Evolutionary conservation across 305 asterid genomes (phyloP).

Genomic region (Petunia hybrid): DNA sequence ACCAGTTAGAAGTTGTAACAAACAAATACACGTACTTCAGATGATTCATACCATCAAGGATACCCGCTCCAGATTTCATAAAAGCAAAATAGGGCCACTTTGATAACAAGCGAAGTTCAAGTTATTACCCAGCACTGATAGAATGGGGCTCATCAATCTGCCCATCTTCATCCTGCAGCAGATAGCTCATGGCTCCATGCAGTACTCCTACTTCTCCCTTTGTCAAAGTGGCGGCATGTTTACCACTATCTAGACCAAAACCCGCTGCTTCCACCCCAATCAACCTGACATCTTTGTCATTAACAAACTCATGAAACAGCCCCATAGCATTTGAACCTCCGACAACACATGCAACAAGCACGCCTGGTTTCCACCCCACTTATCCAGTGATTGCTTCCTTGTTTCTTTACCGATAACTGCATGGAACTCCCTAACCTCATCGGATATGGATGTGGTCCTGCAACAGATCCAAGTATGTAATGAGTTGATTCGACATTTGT

Average conservation of each 20-base stretch:
- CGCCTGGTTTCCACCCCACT: constrained; percentile 94
- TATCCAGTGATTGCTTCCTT: constrained; percentile 85
- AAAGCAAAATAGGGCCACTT: neutral
- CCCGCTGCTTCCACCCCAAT: constrained; percentile 99
- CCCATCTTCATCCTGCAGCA: constrained; percentile 94
- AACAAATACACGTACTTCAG: neutral
- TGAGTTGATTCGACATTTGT: constrained; percentile 91
- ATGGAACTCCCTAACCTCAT: constrained; percentile 96
- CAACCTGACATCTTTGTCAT: constrained; percentile 81
- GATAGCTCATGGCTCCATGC: constrained; percentile 97
- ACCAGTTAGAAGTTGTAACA: constrained; percentile 15
- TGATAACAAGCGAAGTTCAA: neutral
- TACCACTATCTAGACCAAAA: constrained; percentile 90
- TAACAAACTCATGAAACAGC: constrained; percentile 89
- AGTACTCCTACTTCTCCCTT: constrained; percentile 94
- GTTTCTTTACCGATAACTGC: constrained; percentile 97
- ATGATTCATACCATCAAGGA: neutral
- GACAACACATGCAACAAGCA: constrained; percentile 96
- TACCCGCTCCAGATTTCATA: neutral
- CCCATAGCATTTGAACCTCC: constrained; percentile 99
- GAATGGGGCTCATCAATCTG: constrained; percentile 96
- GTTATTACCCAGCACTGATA: constrained; percentile 77
- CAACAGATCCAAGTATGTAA: constrained; percentile 93
- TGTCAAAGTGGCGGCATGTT: constrained; percentile 90
- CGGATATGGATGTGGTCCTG: constrained; percentile 97